Evolutionary conservation across 257 asterid genomes (phyloP).

Genomic region (Pogostemon cablin): DNA sequence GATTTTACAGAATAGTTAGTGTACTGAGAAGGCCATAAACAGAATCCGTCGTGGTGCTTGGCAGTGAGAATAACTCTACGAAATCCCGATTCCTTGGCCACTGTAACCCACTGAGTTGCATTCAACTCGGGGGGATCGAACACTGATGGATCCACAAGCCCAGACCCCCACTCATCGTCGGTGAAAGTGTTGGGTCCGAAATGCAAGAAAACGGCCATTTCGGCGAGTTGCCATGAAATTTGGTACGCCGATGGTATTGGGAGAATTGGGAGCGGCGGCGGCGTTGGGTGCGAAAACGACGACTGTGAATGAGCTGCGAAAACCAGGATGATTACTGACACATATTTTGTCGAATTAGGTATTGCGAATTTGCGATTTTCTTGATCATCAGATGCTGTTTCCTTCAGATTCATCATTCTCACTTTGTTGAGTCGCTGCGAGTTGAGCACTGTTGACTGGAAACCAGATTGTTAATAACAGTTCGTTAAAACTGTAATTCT

Average conservation of each 20-base stretch:
- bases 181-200: slow-evolving; percentile 92
- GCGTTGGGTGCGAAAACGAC: slow-evolving; percentile 40
- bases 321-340: slow-evolving; percentile 28
- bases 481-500: too few species aligned
- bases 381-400: neutral
- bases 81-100: slow-evolving; percentile 76
- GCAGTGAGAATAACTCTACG: slow-evolving; percentile 69
- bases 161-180: slow-evolving; percentile 90
- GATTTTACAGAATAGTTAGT: slow-evolving; percentile 88
- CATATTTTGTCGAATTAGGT: slow-evolving; percentile 28
- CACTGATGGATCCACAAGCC: slow-evolving; percentile 67
- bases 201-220: slow-evolving; percentile 88
- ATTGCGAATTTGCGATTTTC: slow-evolving; percentile 27
- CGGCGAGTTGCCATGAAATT: slow-evolving; percentile 90
- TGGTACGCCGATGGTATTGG: slow-evolving; percentile 82
- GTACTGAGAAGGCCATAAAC: slow-evolving; percentile 89
- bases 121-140: slow-evolving; percentile 72
- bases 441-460: too few species aligned
- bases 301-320: slow-evolving; percentile 27
- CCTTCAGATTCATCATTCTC: too few species aligned
- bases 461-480: too few species aligned
- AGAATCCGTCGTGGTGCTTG: slow-evolving; percentile 97
- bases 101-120: slow-evolving; percentile 86
- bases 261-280: slow-evolving; percentile 86
- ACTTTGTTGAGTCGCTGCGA: too few species aligned